phyloP scores from a whole-genome alignment of 257 asterid species.

The Leonotis leonurus region DNA sequence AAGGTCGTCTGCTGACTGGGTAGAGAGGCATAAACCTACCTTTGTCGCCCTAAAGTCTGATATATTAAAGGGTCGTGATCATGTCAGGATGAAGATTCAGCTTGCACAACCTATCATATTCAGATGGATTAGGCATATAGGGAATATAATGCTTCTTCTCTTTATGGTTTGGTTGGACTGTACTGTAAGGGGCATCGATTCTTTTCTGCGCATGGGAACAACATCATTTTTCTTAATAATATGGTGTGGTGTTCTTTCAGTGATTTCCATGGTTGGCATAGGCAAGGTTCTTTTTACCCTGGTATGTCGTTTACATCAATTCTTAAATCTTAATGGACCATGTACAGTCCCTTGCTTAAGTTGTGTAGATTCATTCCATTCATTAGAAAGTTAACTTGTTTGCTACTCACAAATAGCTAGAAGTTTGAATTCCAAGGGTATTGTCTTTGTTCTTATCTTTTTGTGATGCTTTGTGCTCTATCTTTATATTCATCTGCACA shows the following conservation, averaged over 20 bases:
- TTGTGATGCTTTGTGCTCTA: neutral
- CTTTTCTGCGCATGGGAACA: conserved; percentile 85
- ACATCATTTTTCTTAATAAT: conserved; percentile 73
- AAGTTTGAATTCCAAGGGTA: neutral
- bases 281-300: conserved; percentile 57
- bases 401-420: neutral
- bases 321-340: neutral
- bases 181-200: conserved; percentile 77
- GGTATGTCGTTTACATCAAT: conserved; percentile 47
- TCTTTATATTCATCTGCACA: neutral
- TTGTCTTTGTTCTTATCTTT: neutral
- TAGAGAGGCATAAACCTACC: conserved; percentile 60
- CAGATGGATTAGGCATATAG: conserved; percentile 58
- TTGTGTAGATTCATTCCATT: neutral
- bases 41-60: conserved; percentile 30
- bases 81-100: conserved; percentile 51
- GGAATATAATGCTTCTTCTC: conserved; percentile 59
- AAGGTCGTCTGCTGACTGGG: conserved; percentile 55
- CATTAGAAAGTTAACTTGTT: neutral
- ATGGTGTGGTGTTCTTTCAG: conserved; percentile 76
- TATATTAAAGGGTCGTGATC: conserved; percentile 32
- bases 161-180: conserved; percentile 89
- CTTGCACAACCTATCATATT: conserved; percentile 53
- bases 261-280: conserved; percentile 53
- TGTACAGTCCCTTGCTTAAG: neutral